Evolutionary conservation across 1,284 basidiomycete species (phyloP).

Genomic region (Heliocybe sulcata): DNA sequence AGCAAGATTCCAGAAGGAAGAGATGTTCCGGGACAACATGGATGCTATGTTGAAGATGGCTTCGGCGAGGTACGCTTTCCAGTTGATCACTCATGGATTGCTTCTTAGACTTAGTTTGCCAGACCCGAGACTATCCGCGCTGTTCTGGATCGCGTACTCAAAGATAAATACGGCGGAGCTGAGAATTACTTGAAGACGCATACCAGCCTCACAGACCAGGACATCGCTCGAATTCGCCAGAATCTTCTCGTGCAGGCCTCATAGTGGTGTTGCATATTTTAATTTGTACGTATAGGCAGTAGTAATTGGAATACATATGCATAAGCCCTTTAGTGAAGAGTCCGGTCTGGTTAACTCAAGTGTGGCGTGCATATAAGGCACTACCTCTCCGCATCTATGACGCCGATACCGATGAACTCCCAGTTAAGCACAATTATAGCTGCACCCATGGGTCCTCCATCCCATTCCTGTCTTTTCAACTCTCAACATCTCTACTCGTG

Average conservation of each 20-base stretch:
- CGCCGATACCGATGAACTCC: neutral
- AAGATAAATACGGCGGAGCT: constrained; percentile 57
- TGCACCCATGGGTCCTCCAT: neutral
- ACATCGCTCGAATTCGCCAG: constrained; percentile 42
- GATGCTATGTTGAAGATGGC: constrained; percentile 70
- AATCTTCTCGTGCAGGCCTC: neutral
- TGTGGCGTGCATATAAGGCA: too few relatives aligned
- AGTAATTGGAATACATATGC: too few relatives aligned
- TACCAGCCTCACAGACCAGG: constrained; percentile 47
- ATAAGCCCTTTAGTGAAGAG: neutral
- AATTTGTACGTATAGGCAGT: too few relatives aligned
- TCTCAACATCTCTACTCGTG: neutral
- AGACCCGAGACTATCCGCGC: constrained; percentile 69
- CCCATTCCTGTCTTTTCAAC: neutral
- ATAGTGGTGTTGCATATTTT: too few relatives aligned
- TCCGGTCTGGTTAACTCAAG: too few relatives aligned
- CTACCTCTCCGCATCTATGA: neutral
- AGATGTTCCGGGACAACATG: constrained; percentile 60
- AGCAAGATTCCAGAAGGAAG: constrained; percentile 56
- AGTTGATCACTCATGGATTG: constrained; percentile 5
- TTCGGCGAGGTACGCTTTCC: constrained; percentile 44
- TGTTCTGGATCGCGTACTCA: constrained; percentile 45
- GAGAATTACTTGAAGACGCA: constrained; percentile 52
- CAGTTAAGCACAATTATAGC: neutral
- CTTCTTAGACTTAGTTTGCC: neutral